Evolutionary conservation across 805 yeast species (phyloP), one percentile per base, ranked within the genome.

Genomic region (Millerozyma miso): DNA sequence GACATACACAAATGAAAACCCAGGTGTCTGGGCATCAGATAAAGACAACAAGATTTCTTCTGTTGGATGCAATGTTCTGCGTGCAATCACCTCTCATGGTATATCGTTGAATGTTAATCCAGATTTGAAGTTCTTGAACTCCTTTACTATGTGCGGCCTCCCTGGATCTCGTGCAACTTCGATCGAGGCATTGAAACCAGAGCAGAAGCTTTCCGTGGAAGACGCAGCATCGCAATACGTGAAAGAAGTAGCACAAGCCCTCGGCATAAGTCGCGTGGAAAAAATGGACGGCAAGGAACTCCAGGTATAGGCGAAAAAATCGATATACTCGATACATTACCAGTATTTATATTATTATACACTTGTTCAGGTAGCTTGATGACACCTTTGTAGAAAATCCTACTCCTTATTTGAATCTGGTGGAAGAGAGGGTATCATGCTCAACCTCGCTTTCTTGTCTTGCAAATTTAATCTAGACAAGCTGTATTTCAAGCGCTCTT

Each of bases 41-140:
- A 55, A 69, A 4, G 63, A 71, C 41, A 55, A 64, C 23, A 90
- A 93, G 60, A 83, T 93, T 26, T 90, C 96, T 1, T 85, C 97
- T 18, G 77, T 95, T 3, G 99, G 99, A 0, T 80, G 91, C 40
- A 89, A 88, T 54, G 82, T 91, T 4, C 83, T 88, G 48, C 68
- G 97, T 44, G 81, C 85, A 10, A 75, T 93, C 26, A 88, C 97
- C 0, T 81, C 93, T 0, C 96, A 90, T 65, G 99, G 99, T 0
- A 71, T 91, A 13, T 87, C 91, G 1, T 74, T 93, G 35, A 93
- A 93, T 57, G 82, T 86, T 2, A 47, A 56, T 26, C 88, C 96
- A 0, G 89, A 89, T 54, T 70, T 88, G 35, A 72, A 77, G 32
- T 85, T 75, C 63, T 73, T 91, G 52, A 83, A 88, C 46, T 63